phyloP scores from a whole-genome alignment of 1,139 yeast genomes.

The Kazachstania sp. region DNA sequence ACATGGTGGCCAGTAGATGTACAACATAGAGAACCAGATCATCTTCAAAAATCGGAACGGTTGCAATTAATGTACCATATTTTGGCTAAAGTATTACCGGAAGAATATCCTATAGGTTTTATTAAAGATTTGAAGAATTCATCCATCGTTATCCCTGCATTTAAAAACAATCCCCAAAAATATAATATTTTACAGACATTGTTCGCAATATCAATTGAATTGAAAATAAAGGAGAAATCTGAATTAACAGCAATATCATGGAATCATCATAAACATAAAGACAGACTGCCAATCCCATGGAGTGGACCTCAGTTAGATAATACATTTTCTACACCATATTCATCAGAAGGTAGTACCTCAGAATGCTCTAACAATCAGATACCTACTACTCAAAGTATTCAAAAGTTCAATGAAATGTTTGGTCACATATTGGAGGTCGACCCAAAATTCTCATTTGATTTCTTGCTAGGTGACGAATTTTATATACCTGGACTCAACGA shows the following conservation, averaged over 20 bases:
- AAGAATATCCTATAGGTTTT: constrained; percentile 7
- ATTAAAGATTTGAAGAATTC: constrained; percentile 12
- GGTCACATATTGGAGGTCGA: background rate
- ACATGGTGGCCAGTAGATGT: constrained; percentile 62
- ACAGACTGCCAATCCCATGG: background rate
- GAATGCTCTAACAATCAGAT: background rate
- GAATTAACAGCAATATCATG: background rate
- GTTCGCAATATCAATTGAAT: constrained; percentile 10
- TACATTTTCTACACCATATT: background rate
- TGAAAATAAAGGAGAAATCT: background rate
- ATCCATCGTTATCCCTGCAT: constrained; percentile 12
- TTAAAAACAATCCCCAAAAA: constrained; percentile 13
- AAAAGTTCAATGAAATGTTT: background rate
- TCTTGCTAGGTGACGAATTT: background rate
- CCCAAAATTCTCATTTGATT: background rate
- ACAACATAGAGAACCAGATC: constrained; percentile 68
- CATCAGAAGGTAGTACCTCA: background rate
- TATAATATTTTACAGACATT: constrained; percentile 10
- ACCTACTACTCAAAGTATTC: background rate
- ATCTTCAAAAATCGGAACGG: constrained; percentile 51
- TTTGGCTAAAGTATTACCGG: constrained; percentile 16
- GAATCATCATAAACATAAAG: background rate
- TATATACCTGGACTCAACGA: background rate
- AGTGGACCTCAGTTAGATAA: background rate
- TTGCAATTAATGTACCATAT: constrained; percentile 41